Evolutionary conservation across 805 yeast genomes (phyloP), one percentile per base, ranked within the genome.

Genomic region (Candida sphagnicola): DNA sequence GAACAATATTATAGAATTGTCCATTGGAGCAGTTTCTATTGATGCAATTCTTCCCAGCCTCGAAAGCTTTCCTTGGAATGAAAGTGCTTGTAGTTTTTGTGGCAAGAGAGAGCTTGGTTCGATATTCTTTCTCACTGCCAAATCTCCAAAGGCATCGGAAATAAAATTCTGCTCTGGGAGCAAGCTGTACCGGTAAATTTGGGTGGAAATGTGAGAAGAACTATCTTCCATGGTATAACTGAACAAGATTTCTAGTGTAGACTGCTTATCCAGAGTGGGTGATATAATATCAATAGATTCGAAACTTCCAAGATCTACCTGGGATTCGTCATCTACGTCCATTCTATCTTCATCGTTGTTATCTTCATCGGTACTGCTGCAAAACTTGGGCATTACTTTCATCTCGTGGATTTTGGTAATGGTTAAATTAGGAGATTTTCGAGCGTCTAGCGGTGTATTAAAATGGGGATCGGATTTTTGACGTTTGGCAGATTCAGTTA

Each of bases 391-490:
- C n/a, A 46, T 38, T 10, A 58, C 49, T 37, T 41, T 53, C 51
- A 63, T 49, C 11, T 62, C 67, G 40, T 57, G 51, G 52, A 48
- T 33, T 40, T 63, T 65, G n/a, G 44, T 57, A 4, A 72, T 46
- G 0, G 45, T 43, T 24, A 80, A 37, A 3, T 41, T 52, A 2
- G 83, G 82, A 3, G 57, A 51, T 11, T 44, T 61, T 46, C 65
- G 73, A 25, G 56, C 56, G 14, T 65, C 71, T 21, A 62, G 66
- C 1, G 80, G 79, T 0, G 79, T 75, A 42, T 68, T 70, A 47
- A 61, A 75, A 43, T 70, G 70, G 6, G 79, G 79, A 37, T 66
- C 71, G 11, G 62, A 59, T 34, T 65, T 62, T 39, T 74, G 70
- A 24, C 65, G 63, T 33, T 61, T 62, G 5, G 80, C 76, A 3